phyloP scores from a whole-genome alignment of 2,329 filamentous ascomycete genomes.

The Verticillium isaacii region DNA sequence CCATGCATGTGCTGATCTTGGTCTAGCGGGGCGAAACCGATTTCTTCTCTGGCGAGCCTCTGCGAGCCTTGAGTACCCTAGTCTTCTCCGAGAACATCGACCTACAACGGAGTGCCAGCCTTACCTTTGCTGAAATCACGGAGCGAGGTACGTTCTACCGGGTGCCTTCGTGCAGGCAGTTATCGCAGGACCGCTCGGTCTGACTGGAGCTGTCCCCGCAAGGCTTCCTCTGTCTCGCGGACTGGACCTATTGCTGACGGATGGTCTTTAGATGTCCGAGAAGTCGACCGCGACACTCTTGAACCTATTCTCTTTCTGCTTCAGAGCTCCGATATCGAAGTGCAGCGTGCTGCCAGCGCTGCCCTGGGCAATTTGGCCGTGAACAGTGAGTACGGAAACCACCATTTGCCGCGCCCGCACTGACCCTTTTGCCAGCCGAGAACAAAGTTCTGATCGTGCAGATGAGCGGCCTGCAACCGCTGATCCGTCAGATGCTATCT shows the following conservation, averaged over 20 bases:
- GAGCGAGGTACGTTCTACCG: conserved; percentile 67
- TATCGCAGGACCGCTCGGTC: background rate
- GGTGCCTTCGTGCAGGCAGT: background rate
- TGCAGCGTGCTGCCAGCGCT: conserved; percentile 92
- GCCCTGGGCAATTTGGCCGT: conserved; percentile 94
- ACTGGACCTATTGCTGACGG: conserved; percentile 8
- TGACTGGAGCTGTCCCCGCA: background rate
- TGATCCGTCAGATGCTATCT: conserved; percentile 98
- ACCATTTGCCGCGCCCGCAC: background rate
- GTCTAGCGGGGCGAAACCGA: conserved; percentile 87
- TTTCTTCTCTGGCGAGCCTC: conserved; percentile 94
- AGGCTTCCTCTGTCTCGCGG: conserved; percentile 1
- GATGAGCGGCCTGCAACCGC: conserved; percentile 80
- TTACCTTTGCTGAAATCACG: conserved; percentile 98
- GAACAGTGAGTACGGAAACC: conserved; percentile 64
- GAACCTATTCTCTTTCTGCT: conserved; percentile 94
- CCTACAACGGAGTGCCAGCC: conserved; percentile 90
- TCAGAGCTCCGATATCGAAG: conserved; percentile 93
- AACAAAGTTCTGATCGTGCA: conserved; percentile 97
- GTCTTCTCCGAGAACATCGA: conserved; percentile 99
- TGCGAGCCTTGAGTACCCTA: conserved; percentile 88
- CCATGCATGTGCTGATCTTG: conserved; percentile 21
- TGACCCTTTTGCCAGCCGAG: conserved; percentile 57
- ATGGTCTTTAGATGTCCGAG: conserved; percentile 73
- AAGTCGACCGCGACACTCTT: conserved; percentile 91